Percentiles rank a stretch among this genome's conserved stretches.
Conservation (phyloP, 768 basidiomycete species). For the Lactifluus hygrophoroides region DNA sequence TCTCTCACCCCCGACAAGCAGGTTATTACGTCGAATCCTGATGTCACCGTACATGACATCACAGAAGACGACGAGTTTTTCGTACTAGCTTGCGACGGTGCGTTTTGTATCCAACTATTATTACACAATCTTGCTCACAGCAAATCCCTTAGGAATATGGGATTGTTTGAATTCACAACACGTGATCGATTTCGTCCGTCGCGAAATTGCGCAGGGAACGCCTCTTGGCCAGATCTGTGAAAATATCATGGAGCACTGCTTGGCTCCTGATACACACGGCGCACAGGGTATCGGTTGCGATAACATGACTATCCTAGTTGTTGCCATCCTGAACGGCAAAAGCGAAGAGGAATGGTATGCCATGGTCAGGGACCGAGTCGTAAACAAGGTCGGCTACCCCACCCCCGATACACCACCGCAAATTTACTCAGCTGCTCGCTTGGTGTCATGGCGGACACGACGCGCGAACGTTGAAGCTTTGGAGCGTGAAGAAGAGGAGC, state of each 20-base stretch:
- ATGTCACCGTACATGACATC: slow-evolving; percentile 73
- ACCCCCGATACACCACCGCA: slow-evolving; percentile 74
- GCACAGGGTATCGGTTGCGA: slow-evolving; percentile 95
- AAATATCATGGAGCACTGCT: slow-evolving; percentile 83
- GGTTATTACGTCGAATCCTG: slow-evolving; percentile 92
- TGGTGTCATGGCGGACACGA: slow-evolving; percentile 55
- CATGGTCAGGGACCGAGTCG: slow-evolving; percentile 81
- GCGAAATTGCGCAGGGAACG: slow-evolving; percentile 70
- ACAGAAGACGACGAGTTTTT: slow-evolving; percentile 92
- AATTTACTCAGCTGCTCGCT: slow-evolving; percentile 59
- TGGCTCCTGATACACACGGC: slow-evolving; percentile 87
- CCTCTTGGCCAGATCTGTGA: slow-evolving; percentile 79
- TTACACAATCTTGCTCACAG: slow-evolving; percentile 10
- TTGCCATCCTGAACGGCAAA: slow-evolving; percentile 79
- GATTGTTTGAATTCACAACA: slow-evolving; percentile 93
- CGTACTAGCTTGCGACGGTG: slow-evolving; percentile 95
- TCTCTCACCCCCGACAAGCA: slow-evolving; percentile 77
- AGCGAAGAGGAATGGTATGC: slow-evolving; percentile 89
- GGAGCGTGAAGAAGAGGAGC: slow-evolving; percentile 36
- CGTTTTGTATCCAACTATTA: slow-evolving; percentile 21
- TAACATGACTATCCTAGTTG: slow-evolving; percentile 95
- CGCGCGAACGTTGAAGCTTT: slow-evolving; percentile 38
- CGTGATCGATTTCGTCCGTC: slow-evolving; percentile 81
- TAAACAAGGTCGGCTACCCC: slow-evolving; percentile 61
- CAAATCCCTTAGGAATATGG: slow-evolving; percentile 76